Base-by-base conservation (phyloP, 2,329 filamentous ascomycete species). In the Phialophora verrucosa region DNA sequence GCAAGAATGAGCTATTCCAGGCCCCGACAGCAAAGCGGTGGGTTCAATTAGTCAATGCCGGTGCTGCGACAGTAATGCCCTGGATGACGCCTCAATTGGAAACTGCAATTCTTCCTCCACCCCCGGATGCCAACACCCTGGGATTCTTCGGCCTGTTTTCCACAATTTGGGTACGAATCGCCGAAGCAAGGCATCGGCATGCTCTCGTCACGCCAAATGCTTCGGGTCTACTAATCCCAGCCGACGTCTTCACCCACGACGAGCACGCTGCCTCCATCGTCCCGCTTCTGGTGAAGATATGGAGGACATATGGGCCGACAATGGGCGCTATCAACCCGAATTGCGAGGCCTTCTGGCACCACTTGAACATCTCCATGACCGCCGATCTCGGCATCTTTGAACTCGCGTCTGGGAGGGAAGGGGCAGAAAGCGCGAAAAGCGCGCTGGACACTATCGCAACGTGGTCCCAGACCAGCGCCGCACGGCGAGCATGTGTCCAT, bases 351-450 rank as follows among this genome's bases (percentile, higher is more conserved):
- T 78, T 84, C 44, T 85, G 83, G 83, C 83, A 85, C 66, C 79
- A 82, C 47, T 79, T 83, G 63, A 83, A 82, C 70, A 83, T 85
- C 78, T 79, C 78, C 66, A 76, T 85, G 3, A 81, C 81, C 0
- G 79, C 82, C 2, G 83, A 85, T 60, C 78, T 83, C 4, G 81
- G 82, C 47, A 79, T 83, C 12, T 84, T 85, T 60, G 82, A 85
- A 62, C 73, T 83, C 10, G 83, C 82, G 4, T 83, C 83, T 10
- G 83, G 83, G 3, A 80, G 82, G 49, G 75, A 78, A 3, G 83
- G 83, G 2, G 78, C 83, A 0, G 75, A 69, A 4, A 78, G 80
- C 12, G 83, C 82, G 4, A 76, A 78, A 7, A 78, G 80, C 56
- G 82, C 83, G 1, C 75, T 85, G 0, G 79, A 83, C 64, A 80